Base-by-base conservation (phyloP, 2,329 filamentous ascomycete species). In the Paecilomyces formosus region DNA sequence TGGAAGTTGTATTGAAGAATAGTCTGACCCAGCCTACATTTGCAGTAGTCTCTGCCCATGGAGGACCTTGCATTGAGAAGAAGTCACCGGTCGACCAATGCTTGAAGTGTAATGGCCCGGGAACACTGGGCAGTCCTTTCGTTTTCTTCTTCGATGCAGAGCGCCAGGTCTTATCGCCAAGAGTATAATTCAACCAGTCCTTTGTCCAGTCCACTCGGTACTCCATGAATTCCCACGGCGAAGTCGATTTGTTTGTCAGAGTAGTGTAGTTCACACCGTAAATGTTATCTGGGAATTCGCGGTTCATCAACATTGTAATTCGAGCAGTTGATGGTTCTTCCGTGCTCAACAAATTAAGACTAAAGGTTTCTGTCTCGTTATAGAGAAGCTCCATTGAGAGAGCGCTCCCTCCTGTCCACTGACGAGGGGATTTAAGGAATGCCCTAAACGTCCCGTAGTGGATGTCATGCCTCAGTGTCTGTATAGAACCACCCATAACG, bases 1-100 rank as follows among this genome's bases (percentile, higher is more conserved):
- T 76, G 7, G 71, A 62, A 1, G 78, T 79, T 0, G 77, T 78
- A 61, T 81, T 81, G 72, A 81, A 81, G 63, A 81, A 81, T 28
- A 77, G 67, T n/a, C 78, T 73, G 9, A 76, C 71, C 75, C 77
- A 81, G 7, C 70, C 75, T 31, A 81, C 64, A 24, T 75, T 75
- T 4, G 78, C 79, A 21, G 68, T 64, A 2, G 76, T 73, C n/a
- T 64, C 66, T 21, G 69, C 69, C 15, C 49, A 53, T 1, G 79
- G 78, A 13, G 79, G 79, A 3, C 79, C 79, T 63, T 76, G 68
- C 70, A 77, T 80, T 1, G 69, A 76, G 60, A 73, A 74, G 12
- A 64, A 61, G 60, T 80, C 77, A 9, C 79, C 79, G 8, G 71
- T 74, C 0, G 78, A 79, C 78, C 78, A 81, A 63, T 81, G 79